These are phyloP conservation scores for Pyrenophora tritici-repentis DNA, from an alignment of 2,329 filamentous ascomycete genomes.

Conservation along the genomic window DNA sequence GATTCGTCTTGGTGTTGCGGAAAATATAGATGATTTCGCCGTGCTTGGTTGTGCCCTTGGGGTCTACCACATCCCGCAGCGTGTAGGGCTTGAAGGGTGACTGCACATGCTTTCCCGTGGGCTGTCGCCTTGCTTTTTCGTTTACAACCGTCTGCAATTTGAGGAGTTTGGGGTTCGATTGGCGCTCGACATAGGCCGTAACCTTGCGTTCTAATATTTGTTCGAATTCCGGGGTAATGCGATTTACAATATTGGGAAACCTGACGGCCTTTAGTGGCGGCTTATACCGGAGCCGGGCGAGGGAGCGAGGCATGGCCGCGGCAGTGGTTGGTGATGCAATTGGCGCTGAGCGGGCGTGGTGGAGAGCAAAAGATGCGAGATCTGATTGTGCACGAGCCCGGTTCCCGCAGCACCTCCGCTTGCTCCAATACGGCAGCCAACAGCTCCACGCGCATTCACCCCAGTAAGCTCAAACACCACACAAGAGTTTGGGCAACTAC, in stretches of 20 bases:
- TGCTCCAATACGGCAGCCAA: constrained; percentile 24
- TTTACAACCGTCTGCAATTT: constrained; percentile 33
- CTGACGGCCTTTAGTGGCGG: constrained; percentile 24
- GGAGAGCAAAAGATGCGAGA: constrained; percentile 18
- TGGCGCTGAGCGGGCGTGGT: background rate
- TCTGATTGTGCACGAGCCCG: constrained; percentile 13
- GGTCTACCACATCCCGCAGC: constrained; percentile 49
- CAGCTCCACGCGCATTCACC: constrained; percentile 15
- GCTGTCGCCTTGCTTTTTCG: constrained; percentile 26
- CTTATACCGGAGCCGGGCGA: constrained; percentile 34
- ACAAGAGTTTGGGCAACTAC: constrained; percentile 3
- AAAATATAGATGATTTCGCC: constrained; percentile 68
- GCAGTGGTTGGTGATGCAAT: constrained; percentile 14
- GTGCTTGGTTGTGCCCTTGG: constrained; percentile 42
- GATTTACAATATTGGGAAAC: constrained; percentile 15
- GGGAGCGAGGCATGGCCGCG: constrained; percentile 38
- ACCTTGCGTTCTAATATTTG: constrained; percentile 10
- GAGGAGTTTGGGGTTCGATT: constrained; percentile 33
- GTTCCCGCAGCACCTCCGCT: constrained; percentile 13
- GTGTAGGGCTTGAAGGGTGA: constrained; percentile 37
- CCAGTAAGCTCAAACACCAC: background rate
- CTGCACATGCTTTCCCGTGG: constrained; percentile 20
- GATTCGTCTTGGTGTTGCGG: constrained; percentile 65
- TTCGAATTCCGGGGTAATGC: constrained; percentile 5
- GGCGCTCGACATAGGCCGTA: constrained; percentile 28